Evolutionary conservation across 495 filamentous ascomycete species (phyloP).

Genomic region (Rostrohypoxylon terebratum): DNA sequence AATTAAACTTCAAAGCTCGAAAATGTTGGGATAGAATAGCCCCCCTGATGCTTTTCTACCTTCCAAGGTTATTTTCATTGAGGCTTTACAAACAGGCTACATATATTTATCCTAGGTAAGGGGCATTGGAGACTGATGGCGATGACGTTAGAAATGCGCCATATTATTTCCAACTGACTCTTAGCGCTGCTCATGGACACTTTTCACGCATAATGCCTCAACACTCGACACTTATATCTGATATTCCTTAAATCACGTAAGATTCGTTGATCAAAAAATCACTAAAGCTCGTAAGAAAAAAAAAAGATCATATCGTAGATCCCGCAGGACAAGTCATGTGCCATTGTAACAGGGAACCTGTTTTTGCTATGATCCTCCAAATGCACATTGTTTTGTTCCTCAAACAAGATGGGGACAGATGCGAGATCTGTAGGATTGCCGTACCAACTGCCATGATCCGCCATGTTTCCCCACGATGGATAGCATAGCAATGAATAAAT

Average conservation of each 20-base stretch:
- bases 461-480: conserved; percentile 35
- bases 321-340: conserved; percentile 39
- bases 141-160: conserved; percentile 2
- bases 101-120: neutral
- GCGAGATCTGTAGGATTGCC: conserved; percentile 34
- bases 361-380: conserved; percentile 34
- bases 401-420: conserved; percentile 35
- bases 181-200: neutral
- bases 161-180: neutral
- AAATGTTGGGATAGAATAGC: neutral
- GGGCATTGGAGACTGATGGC: neutral
- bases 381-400: conserved; percentile 37
- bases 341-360: conserved; percentile 32
- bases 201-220: neutral
- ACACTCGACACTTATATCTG: neutral
- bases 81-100: neutral
- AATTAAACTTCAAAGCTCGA: neutral
- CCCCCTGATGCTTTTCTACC: neutral
- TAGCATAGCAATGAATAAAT: conserved; percentile 31
- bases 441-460: conserved; percentile 16
- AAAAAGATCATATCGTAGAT: conserved; percentile 35
- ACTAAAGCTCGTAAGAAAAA: conserved; percentile 1
- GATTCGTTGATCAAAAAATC: neutral
- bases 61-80: neutral
- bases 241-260: neutral